Base-by-base conservation (phyloP, 2,329 filamentous ascomycete species). In the Microsporum canis region DNA sequence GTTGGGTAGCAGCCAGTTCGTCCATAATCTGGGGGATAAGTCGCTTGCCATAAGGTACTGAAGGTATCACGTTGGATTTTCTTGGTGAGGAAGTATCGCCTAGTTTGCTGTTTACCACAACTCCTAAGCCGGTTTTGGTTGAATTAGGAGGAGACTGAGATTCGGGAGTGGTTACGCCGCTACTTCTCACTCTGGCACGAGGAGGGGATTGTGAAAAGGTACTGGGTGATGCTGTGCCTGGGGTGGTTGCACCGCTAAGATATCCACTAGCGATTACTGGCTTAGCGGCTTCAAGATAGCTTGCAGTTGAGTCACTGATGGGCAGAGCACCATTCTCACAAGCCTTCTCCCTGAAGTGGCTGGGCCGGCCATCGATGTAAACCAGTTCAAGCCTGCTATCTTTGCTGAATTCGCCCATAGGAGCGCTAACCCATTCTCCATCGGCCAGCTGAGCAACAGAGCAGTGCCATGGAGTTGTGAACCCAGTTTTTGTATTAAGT, bases 391-490 rank as follows among this genome's bases (percentile, higher is more conserved):
- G 31, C 36, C 57, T 17, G 36, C 23, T 43, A 14, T 41, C 43
- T 14, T 58, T 58, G 36, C 5, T 8, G 31, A 58, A 58, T 33
- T 58, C 57, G 17, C 57, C 57, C 43, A 41, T 47, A 2, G 57
- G 57, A 43, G 57, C 57, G 57, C 57, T 58, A 10, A 41, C 31
- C 57, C 57, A 58, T 41, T 58, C 57, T 6, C 57, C 57, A 29
- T 41, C 43, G 27, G 57, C 57, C 8, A 58, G 38, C 27, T 58
- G 57, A 8, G 38, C 38, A 29, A 58, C 57, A n/a, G 38, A 27
- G 38, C 57, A 58, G 29, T 58, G 57, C 57, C 57, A 58, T 45
- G 57, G 57, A 7, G 57, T 58, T 31, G 57, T 58, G 12, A 58
- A 58, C 8, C 57, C 57, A 5, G 57, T 41, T 33, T 58, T 58